phyloP scores from a whole-genome alignment of 305 asterid species.

The Fraxinus nigra region DNA sequence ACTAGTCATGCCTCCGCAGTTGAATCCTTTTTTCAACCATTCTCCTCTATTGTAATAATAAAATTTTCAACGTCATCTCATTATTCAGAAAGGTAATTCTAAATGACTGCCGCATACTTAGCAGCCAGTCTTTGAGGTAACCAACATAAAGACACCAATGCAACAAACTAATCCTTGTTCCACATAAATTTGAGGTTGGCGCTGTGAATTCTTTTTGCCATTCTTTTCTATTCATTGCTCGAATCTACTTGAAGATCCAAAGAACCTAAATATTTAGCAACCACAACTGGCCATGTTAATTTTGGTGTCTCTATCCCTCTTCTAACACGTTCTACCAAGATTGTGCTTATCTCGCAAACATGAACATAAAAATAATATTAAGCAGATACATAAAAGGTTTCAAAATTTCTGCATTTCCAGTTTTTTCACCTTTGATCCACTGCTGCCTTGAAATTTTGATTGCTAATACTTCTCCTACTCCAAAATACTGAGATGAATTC shows the following conservation, averaged over 20 bases:
- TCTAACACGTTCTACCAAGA: not conserved
- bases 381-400: not conserved
- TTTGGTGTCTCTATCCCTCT: not conserved
- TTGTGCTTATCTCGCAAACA: not conserved
- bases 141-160: not conserved
- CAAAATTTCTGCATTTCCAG: not conserved
- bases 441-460: not conserved
- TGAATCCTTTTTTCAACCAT: not conserved
- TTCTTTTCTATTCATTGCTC: not conserved
- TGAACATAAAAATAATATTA: not conserved
- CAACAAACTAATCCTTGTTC: not conserved
- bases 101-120: not conserved
- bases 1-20: not conserved
- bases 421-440: not conserved
- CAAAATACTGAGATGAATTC: not conserved
- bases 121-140: not conserved
- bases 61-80: not conserved
- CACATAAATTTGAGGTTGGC: not conserved
- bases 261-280: not conserved
- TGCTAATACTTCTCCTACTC: not conserved
- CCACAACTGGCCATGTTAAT: not conserved
- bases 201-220: not conserved
- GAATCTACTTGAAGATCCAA: not conserved
- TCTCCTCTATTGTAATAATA: not conserved
- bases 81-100: not conserved